Conservation (phyloP, 768 basidiomycete species). For the Sarcodon aspratus region DNA sequence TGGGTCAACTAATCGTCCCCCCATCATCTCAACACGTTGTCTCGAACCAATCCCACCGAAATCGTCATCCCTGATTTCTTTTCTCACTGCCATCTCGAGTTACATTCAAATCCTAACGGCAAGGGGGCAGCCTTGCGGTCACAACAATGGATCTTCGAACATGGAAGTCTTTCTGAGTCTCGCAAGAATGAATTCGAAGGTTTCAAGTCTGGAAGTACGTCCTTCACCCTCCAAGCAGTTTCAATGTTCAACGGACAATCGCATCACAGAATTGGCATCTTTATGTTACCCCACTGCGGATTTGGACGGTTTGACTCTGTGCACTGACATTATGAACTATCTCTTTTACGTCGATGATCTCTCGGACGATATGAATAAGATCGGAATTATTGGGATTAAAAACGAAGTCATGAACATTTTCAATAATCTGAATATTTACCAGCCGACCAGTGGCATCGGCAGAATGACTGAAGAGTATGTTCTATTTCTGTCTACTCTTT, state of each 20-base stretch:
- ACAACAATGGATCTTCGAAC: too few species aligned
- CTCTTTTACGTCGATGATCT: slow-evolving; percentile 31
- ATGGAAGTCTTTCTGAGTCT: too few species aligned
- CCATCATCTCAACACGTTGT: too few species aligned
- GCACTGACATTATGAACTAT: slow-evolving; percentile 54
- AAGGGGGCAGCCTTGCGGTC: too few species aligned
- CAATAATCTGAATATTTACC: slow-evolving; percentile 13
- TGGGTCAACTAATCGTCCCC: too few species aligned
- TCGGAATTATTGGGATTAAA: slow-evolving; percentile 7
- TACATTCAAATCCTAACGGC: too few species aligned
- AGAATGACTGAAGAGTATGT: slow-evolving; percentile 10
- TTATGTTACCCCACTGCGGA: slow-evolving; percentile 49
- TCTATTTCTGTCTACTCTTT: slow-evolving; percentile 1
- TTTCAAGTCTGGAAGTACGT: too few species aligned
- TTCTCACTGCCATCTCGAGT: neutral
- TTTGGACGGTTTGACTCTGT: slow-evolving; percentile 47
- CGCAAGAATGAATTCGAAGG: too few species aligned
- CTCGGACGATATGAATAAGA: slow-evolving; percentile 20
- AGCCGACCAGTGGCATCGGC: slow-evolving; percentile 14
- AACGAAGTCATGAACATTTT: slow-evolving; percentile 19
- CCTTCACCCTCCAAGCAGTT: too few species aligned
- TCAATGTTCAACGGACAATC: too few species aligned
- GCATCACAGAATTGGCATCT: slow-evolving; percentile 50
- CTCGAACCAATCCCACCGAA: too few species aligned
- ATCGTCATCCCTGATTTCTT: neutral